phyloP scores from a whole-genome alignment of 2,329 filamentous ascomycete genomes.

The Exophiala alcalophila region DNA sequence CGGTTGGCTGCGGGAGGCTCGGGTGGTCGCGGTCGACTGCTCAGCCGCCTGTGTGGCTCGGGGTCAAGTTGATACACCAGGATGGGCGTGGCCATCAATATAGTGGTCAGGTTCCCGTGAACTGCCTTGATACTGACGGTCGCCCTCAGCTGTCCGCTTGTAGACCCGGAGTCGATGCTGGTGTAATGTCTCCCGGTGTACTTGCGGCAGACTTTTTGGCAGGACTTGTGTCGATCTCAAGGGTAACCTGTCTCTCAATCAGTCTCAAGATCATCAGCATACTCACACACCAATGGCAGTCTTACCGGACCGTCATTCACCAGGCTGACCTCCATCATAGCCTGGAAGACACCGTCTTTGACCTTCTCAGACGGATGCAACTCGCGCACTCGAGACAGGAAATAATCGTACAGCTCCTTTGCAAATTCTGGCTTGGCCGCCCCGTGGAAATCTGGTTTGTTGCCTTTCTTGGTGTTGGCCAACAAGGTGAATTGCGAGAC shows the following conservation, averaged over 20 bases:
- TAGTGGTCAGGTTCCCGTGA: too few relatives aligned
- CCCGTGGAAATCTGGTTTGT: conserved; percentile 91
- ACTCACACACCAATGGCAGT: conserved; percentile 2
- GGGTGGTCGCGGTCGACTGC: too few relatives aligned
- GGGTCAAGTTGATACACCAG: too few relatives aligned
- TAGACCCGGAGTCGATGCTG: conserved; percentile 11
- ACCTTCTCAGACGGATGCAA: conserved; percentile 72
- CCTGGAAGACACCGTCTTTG: conserved; percentile 94
- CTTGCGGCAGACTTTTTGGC: conserved; percentile 37
- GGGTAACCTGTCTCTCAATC: conserved; percentile 8
- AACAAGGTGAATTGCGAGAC: conserved; percentile 96
- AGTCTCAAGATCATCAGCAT: conserved; percentile 6
- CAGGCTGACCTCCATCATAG: conserved; percentile 96
- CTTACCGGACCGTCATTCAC: conserved; percentile 77
- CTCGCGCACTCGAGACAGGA: conserved; percentile 71
- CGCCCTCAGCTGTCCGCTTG: conserved; percentile 1
- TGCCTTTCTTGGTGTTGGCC: conserved; percentile 91
- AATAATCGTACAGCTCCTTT: conserved; percentile 76
- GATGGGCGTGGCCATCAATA: too few relatives aligned
- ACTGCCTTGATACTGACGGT: not conserved
- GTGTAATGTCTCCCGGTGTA: conserved; percentile 19
- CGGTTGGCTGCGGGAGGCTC: too few relatives aligned
- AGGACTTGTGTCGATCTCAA: conserved; percentile 47
- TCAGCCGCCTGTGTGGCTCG: too few relatives aligned
- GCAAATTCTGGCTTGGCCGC: conserved; percentile 77